Evolutionary conservation across 2,329 filamentous ascomycete genomes (phyloP), one percentile per base, ranked within the genome.

Genomic region (Fusarium abutilonis): DNA sequence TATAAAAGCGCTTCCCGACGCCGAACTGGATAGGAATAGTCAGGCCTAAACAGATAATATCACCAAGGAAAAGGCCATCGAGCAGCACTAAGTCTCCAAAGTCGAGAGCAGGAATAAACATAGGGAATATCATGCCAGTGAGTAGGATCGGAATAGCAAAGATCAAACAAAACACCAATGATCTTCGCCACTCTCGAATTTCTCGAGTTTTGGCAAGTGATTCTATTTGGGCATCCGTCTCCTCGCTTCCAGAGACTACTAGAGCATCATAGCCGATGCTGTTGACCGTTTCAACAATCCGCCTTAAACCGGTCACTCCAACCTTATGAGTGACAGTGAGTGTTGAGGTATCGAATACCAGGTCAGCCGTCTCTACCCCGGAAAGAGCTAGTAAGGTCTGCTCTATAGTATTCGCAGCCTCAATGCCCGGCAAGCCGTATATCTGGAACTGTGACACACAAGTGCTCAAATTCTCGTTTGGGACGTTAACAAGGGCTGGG

Each of bases 21-120:
- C 95, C 95, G 71, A 99, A 99, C 75, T 99, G 95, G 9, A 99
- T 89, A 28, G 95, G 95, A 68, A 97, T 87, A 9, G 95, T 98
- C 45, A 99, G 85, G 53, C 83, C 71, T 46, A 98, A 79, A 75
- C 93, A 97, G 50, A 96, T 77, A 9, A 98, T 73, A 71, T 99
- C 95, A 61, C 94, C 93, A 4, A 98, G 85, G 76, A 89, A 98
- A 13, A 99, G 80, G 28, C 95, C 95, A 2, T 86, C 85, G 21
- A 93, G 72, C 10, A 91, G 73, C 61, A 85, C 73, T 21, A 91
- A 75, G 35, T 79, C 82, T 48, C 93, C 93, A 75, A 95, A 92
- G 75, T 99, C 91, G 14, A 97, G 73, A 26, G 80, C 74, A 2
- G 88, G 90, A 9, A 93, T 60, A 64, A 85, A 85, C 94, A 98